Evolutionary conservation across 805 yeast genomes (phyloP).

Genomic region (Cyberlindnera mrakii): DNA sequence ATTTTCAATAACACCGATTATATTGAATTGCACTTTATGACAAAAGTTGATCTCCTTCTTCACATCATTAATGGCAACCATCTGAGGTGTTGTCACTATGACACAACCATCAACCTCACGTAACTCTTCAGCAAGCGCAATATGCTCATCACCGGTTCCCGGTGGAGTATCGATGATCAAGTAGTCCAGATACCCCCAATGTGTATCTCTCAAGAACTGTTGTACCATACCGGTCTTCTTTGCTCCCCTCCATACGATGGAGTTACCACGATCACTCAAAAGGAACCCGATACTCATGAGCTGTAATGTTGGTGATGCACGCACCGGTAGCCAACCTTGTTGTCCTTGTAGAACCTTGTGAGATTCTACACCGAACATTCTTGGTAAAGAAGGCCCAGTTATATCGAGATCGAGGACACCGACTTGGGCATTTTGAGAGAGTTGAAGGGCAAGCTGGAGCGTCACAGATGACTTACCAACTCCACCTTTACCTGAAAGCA

Average conservation of each 20-base stretch:
- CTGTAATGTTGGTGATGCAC: slow-evolving; percentile 31
- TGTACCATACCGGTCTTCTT: slow-evolving; percentile 96
- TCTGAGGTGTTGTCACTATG: slow-evolving; percentile 94
- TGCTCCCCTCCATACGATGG: slow-evolving; percentile 98
- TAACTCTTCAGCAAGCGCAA: slow-evolving; percentile 90
- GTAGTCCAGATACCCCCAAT: slow-evolving; percentile 79
- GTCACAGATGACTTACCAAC: slow-evolving; percentile 97
- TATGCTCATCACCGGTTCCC: slow-evolving; percentile 97
- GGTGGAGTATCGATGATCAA: slow-evolving; percentile 96
- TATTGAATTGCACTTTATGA: slow-evolving; percentile 68
- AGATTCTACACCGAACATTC: slow-evolving; percentile 89
- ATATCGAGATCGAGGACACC: slow-evolving; percentile 94
- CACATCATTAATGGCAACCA: slow-evolving; percentile 90
- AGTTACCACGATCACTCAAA: slow-evolving; percentile 74
- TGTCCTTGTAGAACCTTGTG: slow-evolving; percentile 75
- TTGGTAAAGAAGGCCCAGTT: slow-evolving; percentile 93
- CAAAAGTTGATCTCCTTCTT: slow-evolving; percentile 92
- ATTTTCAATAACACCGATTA: slow-evolving; percentile 87
- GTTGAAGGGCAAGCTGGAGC: slow-evolving; percentile 83
- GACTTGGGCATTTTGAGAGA: slow-evolving; percentile 66
- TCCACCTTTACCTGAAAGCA: slow-evolving; percentile 94
- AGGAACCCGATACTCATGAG: slow-evolving; percentile 68
- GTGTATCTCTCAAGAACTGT: slow-evolving; percentile 85
- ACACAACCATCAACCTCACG: slow-evolving; percentile 81
- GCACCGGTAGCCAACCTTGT: slow-evolving; percentile 91